Evolutionary conservation across 306 rosid genomes (phyloP), one percentile per base, ranked within the genome.

Genomic region (Astragalus membranaceus): DNA sequence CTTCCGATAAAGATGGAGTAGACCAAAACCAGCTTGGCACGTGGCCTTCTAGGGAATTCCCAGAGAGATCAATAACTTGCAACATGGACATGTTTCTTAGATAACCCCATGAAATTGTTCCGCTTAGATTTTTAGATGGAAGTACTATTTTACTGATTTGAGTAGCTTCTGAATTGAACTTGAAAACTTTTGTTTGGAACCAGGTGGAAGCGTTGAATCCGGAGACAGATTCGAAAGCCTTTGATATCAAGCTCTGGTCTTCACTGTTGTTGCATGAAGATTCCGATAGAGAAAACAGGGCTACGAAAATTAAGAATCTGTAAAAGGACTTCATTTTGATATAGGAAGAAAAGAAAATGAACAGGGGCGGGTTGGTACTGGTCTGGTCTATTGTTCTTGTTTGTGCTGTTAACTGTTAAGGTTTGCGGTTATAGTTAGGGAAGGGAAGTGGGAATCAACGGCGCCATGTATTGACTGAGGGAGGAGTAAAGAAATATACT

Each of bases 11-110:
- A 53, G 72, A 43, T 14, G 84, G 63, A 32, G 81, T 60, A 15
- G 86, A 63, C 92, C 90, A 93, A 0, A 93, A 67, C 94, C 88
- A 88, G 35, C 75, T 73, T 1, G 94, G 98, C 4, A 88, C 61
- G 5, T 64, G 54, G 35, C 97, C 98, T 49, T 79, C 67, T 8
- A 93, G 70, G 7, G 79, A 82, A 73, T 93, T 93, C 17, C 54
- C 64, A 26, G 97, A 93, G 50, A 90, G 92, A 74, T 93, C 94
- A 15, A 90, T 72, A 63, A 63, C 55, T 32, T 79, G 79, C 6
- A 90, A 67, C 6, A 70, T 46, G 0, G 96, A 82, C 77, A 93
- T 54, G 82, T 80, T 84, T 49, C 82, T 79, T 6, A 93, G 76
- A 17, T 79, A 87, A 7, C 23, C 41, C 98, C 96, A 93, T 14